Evolutionary conservation across 1,284 basidiomycete species (phyloP).

Genomic region (Tilletiaria anomala): DNA sequence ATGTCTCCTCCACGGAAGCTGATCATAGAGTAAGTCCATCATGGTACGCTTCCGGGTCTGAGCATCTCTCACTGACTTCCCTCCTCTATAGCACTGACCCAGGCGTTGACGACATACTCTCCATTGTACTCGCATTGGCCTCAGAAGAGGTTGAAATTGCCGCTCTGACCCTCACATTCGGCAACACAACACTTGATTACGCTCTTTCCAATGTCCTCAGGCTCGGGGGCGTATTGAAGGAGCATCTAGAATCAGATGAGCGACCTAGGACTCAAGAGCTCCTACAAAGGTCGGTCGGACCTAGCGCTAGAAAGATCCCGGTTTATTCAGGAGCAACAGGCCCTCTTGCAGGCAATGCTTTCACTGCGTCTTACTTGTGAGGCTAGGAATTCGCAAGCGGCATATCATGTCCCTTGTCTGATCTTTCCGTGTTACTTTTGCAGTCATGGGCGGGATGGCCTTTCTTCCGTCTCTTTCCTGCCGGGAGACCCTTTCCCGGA

Average conservation of each 20-base stretch:
- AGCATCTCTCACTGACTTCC: background rate
- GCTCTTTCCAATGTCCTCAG: constrained; percentile 46
- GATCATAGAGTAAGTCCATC: constrained; percentile 7
- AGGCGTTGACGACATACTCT: constrained; percentile 79
- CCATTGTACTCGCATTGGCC: constrained; percentile 42
- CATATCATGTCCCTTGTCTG: background rate
- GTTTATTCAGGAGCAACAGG: constrained; percentile 50
- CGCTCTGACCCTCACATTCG: constrained; percentile 55
- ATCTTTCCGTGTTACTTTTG: background rate
- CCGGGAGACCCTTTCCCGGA: constrained; percentile 22
- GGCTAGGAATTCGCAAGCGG: constrained; percentile 7
- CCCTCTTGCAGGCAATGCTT: constrained; percentile 61
- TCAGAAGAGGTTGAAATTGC: constrained; percentile 50
- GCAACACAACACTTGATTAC: constrained; percentile 41
- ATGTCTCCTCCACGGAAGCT: background rate
- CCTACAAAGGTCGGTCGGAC: no score
- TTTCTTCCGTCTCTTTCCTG: constrained; percentile 23
- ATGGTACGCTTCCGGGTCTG: background rate
- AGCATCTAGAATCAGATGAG: no score
- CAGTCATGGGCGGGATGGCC: constrained; percentile 31
- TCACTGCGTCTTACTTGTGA: constrained; percentile 65
- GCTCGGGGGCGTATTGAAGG: constrained; percentile 52
- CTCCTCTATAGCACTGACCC: constrained; percentile 37
- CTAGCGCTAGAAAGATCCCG: no score
- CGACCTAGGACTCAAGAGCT: no score